Evolutionary conservation across 495 filamentous ascomycete genomes (phyloP).

Genomic region (Talaromyces adpressus): DNA sequence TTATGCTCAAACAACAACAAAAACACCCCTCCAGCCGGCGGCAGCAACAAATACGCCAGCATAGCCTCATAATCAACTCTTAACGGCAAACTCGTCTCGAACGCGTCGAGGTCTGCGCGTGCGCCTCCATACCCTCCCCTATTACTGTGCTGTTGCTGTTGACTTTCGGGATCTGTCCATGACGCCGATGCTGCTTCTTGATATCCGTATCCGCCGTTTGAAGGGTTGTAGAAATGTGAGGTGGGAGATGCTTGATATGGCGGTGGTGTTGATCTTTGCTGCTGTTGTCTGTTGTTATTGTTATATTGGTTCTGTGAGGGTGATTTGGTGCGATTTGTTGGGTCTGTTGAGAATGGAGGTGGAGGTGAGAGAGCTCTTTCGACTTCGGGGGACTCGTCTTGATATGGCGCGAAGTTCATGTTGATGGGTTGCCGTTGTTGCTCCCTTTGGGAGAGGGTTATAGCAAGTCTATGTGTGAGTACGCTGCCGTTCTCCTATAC

Average conservation of each 20-base stretch:
- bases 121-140: slow-evolving; percentile 25
- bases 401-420: slow-evolving; percentile 97
- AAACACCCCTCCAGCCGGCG: slow-evolving; percentile 80
- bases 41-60: slow-evolving; percentile 80
- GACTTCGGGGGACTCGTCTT: slow-evolving; percentile 76
- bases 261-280: neutral
- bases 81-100: slow-evolving; percentile 74
- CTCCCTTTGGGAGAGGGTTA: neutral
- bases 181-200: neutral
- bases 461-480: neutral
- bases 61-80: slow-evolving; percentile 83
- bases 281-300: neutral
- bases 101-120: slow-evolving; percentile 67
- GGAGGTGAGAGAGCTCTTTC: slow-evolving; percentile 66
- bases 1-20: slow-evolving; percentile 83
- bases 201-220: neutral
- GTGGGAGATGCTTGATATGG: neutral
- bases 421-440: neutral
- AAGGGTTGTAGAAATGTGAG: neutral
- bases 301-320: slow-evolving; percentile 21
- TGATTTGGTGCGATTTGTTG: slow-evolving; percentile 35
- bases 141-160: neutral
- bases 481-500: neutral
- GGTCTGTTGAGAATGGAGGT: slow-evolving; percentile 26
- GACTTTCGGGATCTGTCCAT: neutral